Base-by-base conservation (phyloP, 1,284 basidiomycete genomes). In the Athelia sp. region DNA sequence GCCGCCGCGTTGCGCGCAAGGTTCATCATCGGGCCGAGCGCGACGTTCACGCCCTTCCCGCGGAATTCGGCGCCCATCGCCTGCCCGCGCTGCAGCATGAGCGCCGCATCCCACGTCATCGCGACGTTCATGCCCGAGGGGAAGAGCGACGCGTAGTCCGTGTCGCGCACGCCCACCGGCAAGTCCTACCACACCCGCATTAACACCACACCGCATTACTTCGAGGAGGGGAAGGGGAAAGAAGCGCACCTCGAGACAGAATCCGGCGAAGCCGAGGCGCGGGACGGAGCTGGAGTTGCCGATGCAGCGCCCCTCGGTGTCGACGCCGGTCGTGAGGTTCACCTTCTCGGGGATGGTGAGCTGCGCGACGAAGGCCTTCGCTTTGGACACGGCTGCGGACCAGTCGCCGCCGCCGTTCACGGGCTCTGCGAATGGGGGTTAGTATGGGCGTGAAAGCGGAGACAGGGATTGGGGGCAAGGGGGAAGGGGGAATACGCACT, bases 61-160 rank as follows among this genome's bases (percentile, higher is more conserved):
- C 68, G 64, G 59, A 73, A 73, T 64, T 82, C 79, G 19, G 66
- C 51, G 22, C 76, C 79, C 62, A 81, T 70, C 10, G 76, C 77
- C 18, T 63, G 54, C n/a, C 74, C 79, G 42, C 79, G 70, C 43
- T 66, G 52, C 54, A 70, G 70, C 54, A 78, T 72, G 42, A 81
- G 52, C 10, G 54, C 50, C 6, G 48, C 48, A 49, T 62, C 58
- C 66, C 70, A 62, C 14, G 54, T 65, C 15, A 54, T 48, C 17
- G 54, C 59, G 43, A 48, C 52, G 38, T 59, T 62, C 47, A 66
- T 58, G 19, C 50, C 57, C 10, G 54, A 53, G 24, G 57, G 56
- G 45, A 62, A 61, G 10, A 45, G 9, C 10, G 44, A 45, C 10
- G 23, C 44, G 44, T 23, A 45, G 19, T 19, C 64, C 18, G 61